Base-by-base conservation (phyloP, 345 rosid genomes). In the Aquilaria sinensis region DNA sequence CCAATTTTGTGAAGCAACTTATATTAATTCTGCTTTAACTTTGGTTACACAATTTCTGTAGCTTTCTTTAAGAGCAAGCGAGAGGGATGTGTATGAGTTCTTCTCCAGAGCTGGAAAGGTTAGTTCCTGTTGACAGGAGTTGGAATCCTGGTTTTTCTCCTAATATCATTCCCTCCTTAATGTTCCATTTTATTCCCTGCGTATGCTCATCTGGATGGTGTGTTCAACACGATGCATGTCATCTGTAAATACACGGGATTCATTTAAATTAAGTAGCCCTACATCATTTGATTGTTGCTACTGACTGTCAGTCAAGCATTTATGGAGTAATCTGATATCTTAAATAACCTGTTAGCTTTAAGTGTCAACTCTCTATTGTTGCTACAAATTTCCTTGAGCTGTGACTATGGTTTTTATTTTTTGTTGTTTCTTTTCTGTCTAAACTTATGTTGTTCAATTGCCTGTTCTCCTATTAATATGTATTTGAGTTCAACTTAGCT, bases 101-200 rank as follows among this genome's bases (percentile, higher is more conserved):
- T 94, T 94, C 74, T 86, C 97, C 31, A 85, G 84, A 72, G 99
- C 99, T 73, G 99, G 99, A 77, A 90, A 90, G 95, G 99, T 94
- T 72, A 75, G 76, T 70, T 64, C 50, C 62, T 62, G 53, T 50
- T 53, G 37, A 29, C 2, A 2, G 60, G 31, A 58, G 16, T 2
- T 45, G 11, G 15, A 7, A 9, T 7, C 51, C 23, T 45, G 46
- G n/a, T 51, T 56, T 56, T 5, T 11, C 33, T 3, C 43, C 29
- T 34, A 45, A 33, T 34, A 13, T 11, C 14, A 15, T 67, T 23
- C 9, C 5, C 47, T n/a, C 54, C 55, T 16, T 15, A 31, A 29
- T 68, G 4, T 33, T 62, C 55, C 47, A 12, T 50, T 6, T 10
- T 51, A 23, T 53, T 58, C 34, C 43, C 8, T 37, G 43, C 8